phyloP scores from a whole-genome alignment of 805 yeast species.

The Ogataea pignaliae region DNA sequence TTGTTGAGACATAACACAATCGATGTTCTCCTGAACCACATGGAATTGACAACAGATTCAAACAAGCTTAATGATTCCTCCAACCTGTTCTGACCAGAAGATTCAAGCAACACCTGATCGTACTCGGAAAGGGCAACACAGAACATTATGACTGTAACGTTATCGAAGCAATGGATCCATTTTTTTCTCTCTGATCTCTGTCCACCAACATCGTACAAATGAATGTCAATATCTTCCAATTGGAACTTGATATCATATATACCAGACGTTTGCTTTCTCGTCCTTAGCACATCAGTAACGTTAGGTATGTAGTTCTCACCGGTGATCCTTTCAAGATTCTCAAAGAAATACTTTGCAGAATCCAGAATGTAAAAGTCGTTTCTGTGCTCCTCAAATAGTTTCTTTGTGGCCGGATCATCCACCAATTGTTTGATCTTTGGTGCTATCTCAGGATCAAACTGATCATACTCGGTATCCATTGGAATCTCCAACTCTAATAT shows the following conservation, averaged over 20 bases:
- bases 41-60: constrained; percentile 85
- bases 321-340: constrained; percentile 59
- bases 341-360: constrained; percentile 75
- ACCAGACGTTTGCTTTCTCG: constrained; percentile 91
- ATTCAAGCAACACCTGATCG: constrained; percentile 81
- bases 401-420: constrained; percentile 51
- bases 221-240: constrained; percentile 63
- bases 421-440: constrained; percentile 48
- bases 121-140: constrained; percentile 91
- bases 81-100: constrained; percentile 66
- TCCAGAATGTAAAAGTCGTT: constrained; percentile 80
- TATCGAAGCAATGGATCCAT: constrained; percentile 97
- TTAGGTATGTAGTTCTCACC: constrained; percentile 61
- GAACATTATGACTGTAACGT: constrained; percentile 82
- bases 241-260: constrained; percentile 78
- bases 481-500: constrained; percentile 45
- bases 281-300: constrained; percentile 73
- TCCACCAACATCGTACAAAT: constrained; percentile 86
- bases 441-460: constrained; percentile 48
- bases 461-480: constrained; percentile 45
- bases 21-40: constrained; percentile 89
- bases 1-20: constrained; percentile 84
- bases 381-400: constrained; percentile 53
- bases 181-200: constrained; percentile 93
- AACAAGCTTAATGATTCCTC: constrained; percentile 80